Evolutionary conservation across 2,329 filamentous ascomycete species (phyloP).

Genomic region (Lasiodiplodia theobromae): DNA sequence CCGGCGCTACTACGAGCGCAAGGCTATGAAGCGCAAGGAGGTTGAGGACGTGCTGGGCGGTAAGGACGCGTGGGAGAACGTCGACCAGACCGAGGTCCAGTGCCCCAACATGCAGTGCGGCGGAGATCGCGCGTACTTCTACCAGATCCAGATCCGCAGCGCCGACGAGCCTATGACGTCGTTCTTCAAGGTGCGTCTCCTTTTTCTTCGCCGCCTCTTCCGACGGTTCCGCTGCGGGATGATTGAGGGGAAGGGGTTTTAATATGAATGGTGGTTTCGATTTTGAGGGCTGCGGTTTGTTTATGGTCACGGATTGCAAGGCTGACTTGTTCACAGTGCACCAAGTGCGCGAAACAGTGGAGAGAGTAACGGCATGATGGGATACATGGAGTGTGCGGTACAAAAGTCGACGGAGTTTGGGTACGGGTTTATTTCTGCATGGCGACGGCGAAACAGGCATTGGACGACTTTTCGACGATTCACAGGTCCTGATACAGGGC

Average conservation of each 20-base stretch:
- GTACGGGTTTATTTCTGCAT: conserved; percentile 1
- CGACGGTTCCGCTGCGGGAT: background rate
- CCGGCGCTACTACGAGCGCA: conserved; percentile 81
- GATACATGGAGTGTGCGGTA: background rate
- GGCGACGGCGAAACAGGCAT: conserved; percentile 19
- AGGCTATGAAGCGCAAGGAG: conserved; percentile 81
- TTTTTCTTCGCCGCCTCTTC: background rate
- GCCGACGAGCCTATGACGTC: conserved; percentile 98
- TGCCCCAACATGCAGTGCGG: conserved; percentile 83
- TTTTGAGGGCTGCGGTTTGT: conserved; percentile 7
- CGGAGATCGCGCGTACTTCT: conserved; percentile 87
- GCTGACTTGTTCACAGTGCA: conserved; percentile 42
- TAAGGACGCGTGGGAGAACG: conserved; percentile 87
- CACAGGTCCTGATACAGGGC: conserved; percentile 3
- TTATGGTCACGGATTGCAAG: background rate
- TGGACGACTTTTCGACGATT: background rate
- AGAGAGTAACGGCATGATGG: conserved; percentile 42
- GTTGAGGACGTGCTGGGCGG: conserved; percentile 91
- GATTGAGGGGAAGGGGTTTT: background rate
- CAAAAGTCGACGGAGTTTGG: conserved; percentile 9
- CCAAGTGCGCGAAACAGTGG: conserved; percentile 54
- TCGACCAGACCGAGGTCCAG: conserved; percentile 82
- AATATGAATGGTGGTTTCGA: conserved; percentile 30
- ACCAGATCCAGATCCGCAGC: conserved; percentile 96
- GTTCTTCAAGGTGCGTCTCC: conserved; percentile 78